phyloP scores from a whole-genome alignment of 2,329 filamentous ascomycete genomes.

The Thielaviopsis populi region DNA sequence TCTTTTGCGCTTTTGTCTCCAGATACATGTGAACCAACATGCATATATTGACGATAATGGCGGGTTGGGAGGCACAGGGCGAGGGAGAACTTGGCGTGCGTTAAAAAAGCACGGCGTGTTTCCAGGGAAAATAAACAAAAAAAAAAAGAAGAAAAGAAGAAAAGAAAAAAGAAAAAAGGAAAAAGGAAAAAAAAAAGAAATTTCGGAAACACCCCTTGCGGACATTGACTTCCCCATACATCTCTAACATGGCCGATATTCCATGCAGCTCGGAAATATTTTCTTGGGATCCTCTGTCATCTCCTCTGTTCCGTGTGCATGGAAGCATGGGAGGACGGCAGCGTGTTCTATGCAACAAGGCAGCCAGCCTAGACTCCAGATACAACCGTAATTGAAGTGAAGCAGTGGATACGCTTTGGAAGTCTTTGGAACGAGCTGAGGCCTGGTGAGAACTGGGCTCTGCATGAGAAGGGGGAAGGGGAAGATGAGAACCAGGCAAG shows the following conservation, averaged over 20 bases:
- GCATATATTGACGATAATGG: neutral
- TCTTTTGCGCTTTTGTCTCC: neutral
- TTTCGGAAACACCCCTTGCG: neutral
- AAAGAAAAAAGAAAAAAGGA: neutral
- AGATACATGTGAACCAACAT: too few species aligned
- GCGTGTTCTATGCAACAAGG: neutral
- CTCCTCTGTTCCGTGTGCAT: neutral
- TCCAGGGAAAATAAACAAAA: too few species aligned
- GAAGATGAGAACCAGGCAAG: neutral
- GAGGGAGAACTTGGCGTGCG: neutral
- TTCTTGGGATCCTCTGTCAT: neutral
- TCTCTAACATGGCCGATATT: conserved; percentile 6
- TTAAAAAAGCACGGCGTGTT: too few species aligned
- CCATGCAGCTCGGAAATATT: neutral
- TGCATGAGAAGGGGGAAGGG: neutral
- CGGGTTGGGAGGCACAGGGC: neutral
- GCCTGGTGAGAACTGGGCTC: neutral
- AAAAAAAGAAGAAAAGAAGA: neutral
- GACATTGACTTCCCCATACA: neutral
- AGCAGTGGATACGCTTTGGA: neutral
- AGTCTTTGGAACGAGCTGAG: neutral
- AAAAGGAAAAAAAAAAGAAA: neutral
- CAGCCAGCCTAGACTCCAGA: neutral
- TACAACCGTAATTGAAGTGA: neutral
- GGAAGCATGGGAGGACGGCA: neutral